Evolutionary conservation across 305 asterid genomes (phyloP).

Genomic region (Caryopteris hybrid): DNA sequence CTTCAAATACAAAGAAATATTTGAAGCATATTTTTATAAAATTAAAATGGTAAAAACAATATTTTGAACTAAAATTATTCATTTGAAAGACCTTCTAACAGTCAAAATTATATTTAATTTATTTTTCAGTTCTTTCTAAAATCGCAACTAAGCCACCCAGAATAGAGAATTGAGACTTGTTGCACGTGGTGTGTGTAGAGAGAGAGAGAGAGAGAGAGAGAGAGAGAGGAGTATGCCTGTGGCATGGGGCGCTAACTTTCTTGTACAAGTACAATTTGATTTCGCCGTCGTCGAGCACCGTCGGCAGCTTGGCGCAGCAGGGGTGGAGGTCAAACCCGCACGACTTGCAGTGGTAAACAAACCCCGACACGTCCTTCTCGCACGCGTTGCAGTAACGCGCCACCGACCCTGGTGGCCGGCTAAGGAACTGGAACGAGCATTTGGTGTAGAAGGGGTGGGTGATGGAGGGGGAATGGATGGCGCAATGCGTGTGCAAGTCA

Average conservation of each 20-base stretch:
- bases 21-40: background rate
- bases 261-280: slow-evolving; percentile 54
- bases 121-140: too few relatives aligned
- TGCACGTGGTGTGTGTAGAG: too few relatives aligned
- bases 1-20: too few relatives aligned
- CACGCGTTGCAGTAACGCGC: slow-evolving; percentile 96
- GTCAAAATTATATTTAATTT: too few relatives aligned
- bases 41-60: too few relatives aligned
- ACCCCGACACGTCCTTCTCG: slow-evolving; percentile 75
- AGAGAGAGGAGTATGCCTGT: slow-evolving; percentile 28
- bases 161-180: too few relatives aligned
- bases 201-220: background rate
- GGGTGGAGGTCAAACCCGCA: slow-evolving; percentile 98
- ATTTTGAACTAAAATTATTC: too few relatives aligned
- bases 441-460: slow-evolving; percentile 76
- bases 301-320: slow-evolving; percentile 93
- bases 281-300: slow-evolving; percentile 76
- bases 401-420: slow-evolving; percentile 60
- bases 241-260: slow-evolving; percentile 66
- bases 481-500: slow-evolving; percentile 87
- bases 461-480: slow-evolving; percentile 57
- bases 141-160: too few relatives aligned
- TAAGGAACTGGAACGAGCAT: slow-evolving; percentile 74
- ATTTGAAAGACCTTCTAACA: too few relatives aligned
- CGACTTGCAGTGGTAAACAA: slow-evolving; percentile 73